Evolutionary conservation across 2,329 filamentous ascomycete genomes (phyloP), one percentile per base, ranked within the genome.

Genomic region (Ophiostoma sp.): DNA sequence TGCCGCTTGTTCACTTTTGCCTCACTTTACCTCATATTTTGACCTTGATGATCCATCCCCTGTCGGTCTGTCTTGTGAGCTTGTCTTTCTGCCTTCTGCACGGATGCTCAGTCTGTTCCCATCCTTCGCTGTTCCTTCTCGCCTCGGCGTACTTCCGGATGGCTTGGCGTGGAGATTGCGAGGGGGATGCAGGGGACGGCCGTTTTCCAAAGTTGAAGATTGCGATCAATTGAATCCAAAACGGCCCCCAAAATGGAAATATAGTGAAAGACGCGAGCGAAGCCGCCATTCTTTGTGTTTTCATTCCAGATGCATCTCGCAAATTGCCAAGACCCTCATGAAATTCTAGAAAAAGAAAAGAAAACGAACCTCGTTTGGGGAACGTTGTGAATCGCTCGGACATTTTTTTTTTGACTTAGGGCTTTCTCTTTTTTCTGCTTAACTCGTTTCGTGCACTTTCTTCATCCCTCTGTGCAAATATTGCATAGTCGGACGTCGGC

Each of bases 101-200:
- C 55, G 25, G 55, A 57, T 57, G 55, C 7, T 19, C 25, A 28
- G 11, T 28, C 55, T 57, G 55, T 59, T 59, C 28, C 55, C 42
- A 17, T 48, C 42, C 42, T 48, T 19, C n/a, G 12, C 28, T 6
- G 55, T 33, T 57, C 55, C 55, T 59, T 33, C 28, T 59, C 28
- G 55, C 55, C 55, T 59, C 55, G 55, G 55, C 55, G 57, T 39
- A 63, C 57, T 63, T 66, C 12, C 36, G 22, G 22, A 25, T 3
- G 42, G 64, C 64, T 50, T 50, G 64, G 48, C 48, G 45, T 39
- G 66, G 66, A 69, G 48, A 69, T 55, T 69, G 9, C 66, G 55
- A 33, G 66, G 48, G 45, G 45, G 8, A 55, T 5, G 31, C 66
- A 36, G 17, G 66, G 25, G 42, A 33, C 39, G 22, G 64, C 42